Evolutionary conservation across 306 rosid species (phyloP), one percentile per base, ranked within the genome.

Genomic region (Vigna hirtella): DNA sequence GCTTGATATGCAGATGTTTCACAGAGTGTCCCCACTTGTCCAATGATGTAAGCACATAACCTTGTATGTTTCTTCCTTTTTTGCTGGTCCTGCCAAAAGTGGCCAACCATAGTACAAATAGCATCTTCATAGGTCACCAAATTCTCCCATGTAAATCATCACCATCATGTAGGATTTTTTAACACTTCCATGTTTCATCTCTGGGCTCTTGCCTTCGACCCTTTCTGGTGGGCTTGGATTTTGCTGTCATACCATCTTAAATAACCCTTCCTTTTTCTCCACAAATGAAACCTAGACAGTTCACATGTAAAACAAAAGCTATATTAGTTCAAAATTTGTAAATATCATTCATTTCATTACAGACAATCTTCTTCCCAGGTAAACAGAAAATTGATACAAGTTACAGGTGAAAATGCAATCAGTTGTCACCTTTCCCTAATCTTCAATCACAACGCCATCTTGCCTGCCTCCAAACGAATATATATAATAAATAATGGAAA

Each of bases 1-100:
- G 92, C 97, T 72, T 84, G 83, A 49, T 72, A 47, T 70, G 71
- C 57, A 65, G 72, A 76, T 55, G 77, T 70, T 76, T 70, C 85
- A 83, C 88, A 83, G 53, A 84, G 42, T 69, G 89, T 83, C 88
- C 90, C 88, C 88, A 86, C 93, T 75, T 88, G 83, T 77, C 61
- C 50, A 22, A 55, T 43, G 79, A 65, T 57, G 51, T 68, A 77
- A 77, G 26, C 30, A 38, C 48, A 66, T 43, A 70, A 77, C 57
- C 76, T 34, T 57, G 28, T 30, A 64, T 56, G 68, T 32, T 34
- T 53, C 5, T 56, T 64, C 49, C 42, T 43, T 75, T 70, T 22
- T 22, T 12, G 70, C 67, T 67, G 45, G 34, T 36, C 49, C 51
- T 47, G 49, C 57, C 78, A 78, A 74, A 82, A 74, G 84, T 57